Evolutionary conservation across 2,329 filamentous ascomycete genomes (phyloP), one percentile per base, ranked within the genome.

Genomic region (Exserohilum turcica): DNA sequence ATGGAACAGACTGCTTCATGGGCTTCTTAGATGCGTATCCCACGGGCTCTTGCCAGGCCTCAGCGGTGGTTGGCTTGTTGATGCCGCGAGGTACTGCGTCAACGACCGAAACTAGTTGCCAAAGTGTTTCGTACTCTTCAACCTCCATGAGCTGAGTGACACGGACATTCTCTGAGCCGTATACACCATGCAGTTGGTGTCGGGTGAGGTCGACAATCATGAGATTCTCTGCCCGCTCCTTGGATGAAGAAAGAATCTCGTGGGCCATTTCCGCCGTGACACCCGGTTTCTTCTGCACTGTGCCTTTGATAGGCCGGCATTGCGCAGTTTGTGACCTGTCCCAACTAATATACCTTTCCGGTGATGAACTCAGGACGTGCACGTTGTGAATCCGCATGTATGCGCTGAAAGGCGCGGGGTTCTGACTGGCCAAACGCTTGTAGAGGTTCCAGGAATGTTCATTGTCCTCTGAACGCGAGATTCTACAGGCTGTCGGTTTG

Each of bases 151-250:
- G 78, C 49, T 91, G 87, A 12, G 87, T 85, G 1, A 96, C 91
- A 5, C 77, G 73, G 1, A 97, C 91, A 53, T 84, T 83, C 0
- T 86, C 87, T 1, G 88, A 83, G 5, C 90, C 90, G 56, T 88
- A 91, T 7, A 96, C 86, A n/a, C 87, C 86, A 73, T 95, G 89
- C 10, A 97, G 79, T 73, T 97, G 93, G 69, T 97, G 93, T 0
- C 93, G 85, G n/a, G 97, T 94, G 1, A 97, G 81, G 73, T 97
- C 93, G 2, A 96, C 92, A 65, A 97, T 97, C 94, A 97, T 97
- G 19, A 97, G 82, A 68, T 97, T 97, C 78, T 97, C 93, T 0
- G 93, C 93, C 65, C 90, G 87, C 74, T 97, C 94, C 73, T 97
- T 97, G 18, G 90, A 88, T 0, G 90, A 83, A 52, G 88, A 85